phyloP scores from a whole-genome alignment of 2,329 filamentous ascomycete genomes.

The Colletotrichum cordylinicola region DNA sequence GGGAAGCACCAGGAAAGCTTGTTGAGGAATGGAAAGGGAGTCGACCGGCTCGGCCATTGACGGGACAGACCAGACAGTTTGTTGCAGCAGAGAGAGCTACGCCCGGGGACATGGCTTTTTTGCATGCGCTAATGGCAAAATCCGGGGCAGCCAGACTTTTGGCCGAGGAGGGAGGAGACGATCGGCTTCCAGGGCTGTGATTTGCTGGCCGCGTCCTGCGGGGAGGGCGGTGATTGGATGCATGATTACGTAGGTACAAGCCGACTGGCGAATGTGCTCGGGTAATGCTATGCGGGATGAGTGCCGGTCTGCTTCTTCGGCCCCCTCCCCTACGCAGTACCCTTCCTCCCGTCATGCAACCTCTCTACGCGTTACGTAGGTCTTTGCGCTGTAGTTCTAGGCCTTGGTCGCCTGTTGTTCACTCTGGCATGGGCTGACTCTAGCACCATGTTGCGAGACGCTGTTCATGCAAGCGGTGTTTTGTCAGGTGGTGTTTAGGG shows the following conservation, averaged over 20 bases:
- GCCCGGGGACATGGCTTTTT: not conserved
- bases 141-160: constrained; percentile 15
- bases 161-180: not conserved
- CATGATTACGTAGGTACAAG: constrained; percentile 16
- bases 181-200: constrained; percentile 14
- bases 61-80: not conserved
- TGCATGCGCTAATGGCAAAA: constrained; percentile 22
- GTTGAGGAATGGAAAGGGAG: constrained; percentile 15
- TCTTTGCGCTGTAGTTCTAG: constrained; percentile 1
- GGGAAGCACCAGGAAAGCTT: constrained; percentile 15
- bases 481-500: not conserved
- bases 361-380: not conserved
- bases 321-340: not conserved
- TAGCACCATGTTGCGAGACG: constrained; percentile 15
- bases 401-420: not conserved
- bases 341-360: not conserved
- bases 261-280: not conserved
- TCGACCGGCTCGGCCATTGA: not conserved
- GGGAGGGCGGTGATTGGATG: constrained; percentile 13
- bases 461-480: constrained; percentile 6
- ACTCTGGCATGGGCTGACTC: constrained; percentile 6
- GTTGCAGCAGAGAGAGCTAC: not conserved
- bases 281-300: not conserved
- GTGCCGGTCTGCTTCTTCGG: not conserved
- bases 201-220: constrained; percentile 16